phyloP scores from a whole-genome alignment of 2,329 filamentous ascomycete genomes.

The Colletotrichum eleusines region DNA sequence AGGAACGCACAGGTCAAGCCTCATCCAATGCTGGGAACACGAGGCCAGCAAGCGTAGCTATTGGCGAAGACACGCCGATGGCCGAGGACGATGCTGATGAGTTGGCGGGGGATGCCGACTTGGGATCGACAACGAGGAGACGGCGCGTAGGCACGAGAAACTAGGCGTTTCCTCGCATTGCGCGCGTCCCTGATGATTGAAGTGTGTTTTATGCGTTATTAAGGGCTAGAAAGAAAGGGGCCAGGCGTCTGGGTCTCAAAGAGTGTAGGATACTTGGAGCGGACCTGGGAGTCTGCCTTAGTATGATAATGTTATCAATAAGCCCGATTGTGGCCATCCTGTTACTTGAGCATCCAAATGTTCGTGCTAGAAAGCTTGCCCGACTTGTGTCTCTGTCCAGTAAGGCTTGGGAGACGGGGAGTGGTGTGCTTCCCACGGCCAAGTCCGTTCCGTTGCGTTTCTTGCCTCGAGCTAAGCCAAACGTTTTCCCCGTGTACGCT shows the following conservation, averaged over 20 bases:
- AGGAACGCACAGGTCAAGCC: conserved; percentile 58
- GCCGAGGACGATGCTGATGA: conserved; percentile 64
- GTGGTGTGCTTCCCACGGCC: neutral
- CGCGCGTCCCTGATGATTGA: conserved; percentile 5
- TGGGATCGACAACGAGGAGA: conserved; percentile 50
- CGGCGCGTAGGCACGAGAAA: conserved; percentile 52
- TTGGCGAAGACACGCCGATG: conserved; percentile 56
- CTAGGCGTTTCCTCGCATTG: conserved; percentile 44
- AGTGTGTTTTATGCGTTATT: neutral
- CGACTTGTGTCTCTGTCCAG: neutral
- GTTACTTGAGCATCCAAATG: neutral
- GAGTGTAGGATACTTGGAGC: conserved; percentile 27
- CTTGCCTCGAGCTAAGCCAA: neutral
- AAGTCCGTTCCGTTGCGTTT: neutral
- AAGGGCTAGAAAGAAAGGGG: neutral
- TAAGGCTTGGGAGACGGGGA: neutral
- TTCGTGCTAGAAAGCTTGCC: neutral
- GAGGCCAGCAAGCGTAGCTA: conserved; percentile 53
- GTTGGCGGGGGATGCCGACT: conserved; percentile 56
- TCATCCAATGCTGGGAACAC: conserved; percentile 46
- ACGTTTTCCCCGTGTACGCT: neutral
- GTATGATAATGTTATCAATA: conserved; percentile 27
- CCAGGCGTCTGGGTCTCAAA: neutral
- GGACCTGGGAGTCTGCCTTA: conserved; percentile 2
- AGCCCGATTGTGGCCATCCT: conserved; percentile 7